Evolutionary conservation across 305 asterid species (phyloP).

Genomic region (Ajuga reptans): DNA sequence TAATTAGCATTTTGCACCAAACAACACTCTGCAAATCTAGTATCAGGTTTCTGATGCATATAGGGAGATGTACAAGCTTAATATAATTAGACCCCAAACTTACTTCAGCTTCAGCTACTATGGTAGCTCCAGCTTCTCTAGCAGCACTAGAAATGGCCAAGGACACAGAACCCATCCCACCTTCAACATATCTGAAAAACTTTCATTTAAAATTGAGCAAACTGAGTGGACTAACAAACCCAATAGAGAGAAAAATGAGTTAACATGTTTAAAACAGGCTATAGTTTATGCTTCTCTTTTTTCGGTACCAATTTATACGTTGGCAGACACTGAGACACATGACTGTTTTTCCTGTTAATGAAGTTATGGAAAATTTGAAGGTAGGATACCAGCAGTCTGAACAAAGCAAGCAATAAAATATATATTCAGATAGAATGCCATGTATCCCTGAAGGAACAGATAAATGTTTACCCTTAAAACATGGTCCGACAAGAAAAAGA

Average conservation of each 20-base stretch:
- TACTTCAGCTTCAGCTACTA: slow-evolving; percentile 72
- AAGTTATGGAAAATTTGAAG: slow-evolving; percentile 8
- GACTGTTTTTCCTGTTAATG: not conserved
- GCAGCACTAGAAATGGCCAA: slow-evolving; percentile 72
- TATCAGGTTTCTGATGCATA: not conserved
- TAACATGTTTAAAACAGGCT: slow-evolving; percentile 3
- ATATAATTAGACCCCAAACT: slow-evolving; percentile 23
- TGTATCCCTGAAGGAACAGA: not conserved
- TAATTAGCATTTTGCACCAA: slow-evolving; percentile 7
- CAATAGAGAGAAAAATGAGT: slow-evolving; percentile 13
- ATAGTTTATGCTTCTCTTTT: not conserved
- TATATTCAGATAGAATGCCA: not conserved
- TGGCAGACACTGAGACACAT: not conserved
- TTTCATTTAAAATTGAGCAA: slow-evolving; percentile 15
- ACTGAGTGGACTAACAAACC: slow-evolving; percentile 6
- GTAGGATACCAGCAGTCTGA: not conserved
- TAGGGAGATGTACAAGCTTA: not conserved
- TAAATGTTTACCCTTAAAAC: not conserved
- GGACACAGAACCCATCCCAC: slow-evolving; percentile 98
- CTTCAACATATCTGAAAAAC: slow-evolving; percentile 72
- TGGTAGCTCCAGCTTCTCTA: slow-evolving; percentile 76
- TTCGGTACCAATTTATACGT: slow-evolving; percentile 7
- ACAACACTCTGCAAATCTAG: not conserved
- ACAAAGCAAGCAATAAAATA: not conserved
- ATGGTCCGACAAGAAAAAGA: not conserved